Conservation (phyloP, 108 stramenopile genomes). For the Seminavis robusta region DNA sequence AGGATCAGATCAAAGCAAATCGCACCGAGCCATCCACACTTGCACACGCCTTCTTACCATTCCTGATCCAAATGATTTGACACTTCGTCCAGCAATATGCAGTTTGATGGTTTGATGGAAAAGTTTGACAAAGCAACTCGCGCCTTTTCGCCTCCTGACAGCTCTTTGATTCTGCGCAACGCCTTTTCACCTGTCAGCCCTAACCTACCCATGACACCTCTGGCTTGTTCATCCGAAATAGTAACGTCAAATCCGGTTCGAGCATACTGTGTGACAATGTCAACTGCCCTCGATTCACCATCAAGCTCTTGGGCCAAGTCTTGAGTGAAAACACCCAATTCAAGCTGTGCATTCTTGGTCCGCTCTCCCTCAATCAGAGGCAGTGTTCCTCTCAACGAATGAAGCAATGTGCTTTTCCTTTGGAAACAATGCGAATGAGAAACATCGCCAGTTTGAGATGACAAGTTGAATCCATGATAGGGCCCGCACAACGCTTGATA, state of each 20-base stretch:
- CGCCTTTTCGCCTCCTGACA: conserved; percentile 85
- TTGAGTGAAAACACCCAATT: conserved; percentile 77
- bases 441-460: too few species aligned
- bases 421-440: background rate
- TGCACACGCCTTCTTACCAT: conserved; percentile 20
- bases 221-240: conserved; percentile 73
- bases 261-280: conserved; percentile 73
- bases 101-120: conserved; percentile 76
- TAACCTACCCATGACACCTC: conserved; percentile 72
- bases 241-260: conserved; percentile 56
- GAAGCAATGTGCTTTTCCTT: conserved; percentile 87
- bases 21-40: background rate
- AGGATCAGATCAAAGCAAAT: background rate
- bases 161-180: conserved; percentile 38
- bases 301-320: conserved; percentile 90
- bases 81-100: conserved; percentile 71
- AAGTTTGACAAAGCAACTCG: conserved; percentile 82
- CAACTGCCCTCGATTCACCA: conserved; percentile 63
- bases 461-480: background rate
- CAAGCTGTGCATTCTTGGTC: conserved; percentile 57
- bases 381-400: conserved; percentile 76
- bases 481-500: background rate
- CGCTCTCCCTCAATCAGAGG: conserved; percentile 60
- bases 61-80: conserved; percentile 54
- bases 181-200: conserved; percentile 83